phyloP scores from a whole-genome alignment of 2,329 filamentous ascomycete species.

The Hymenoscyphus albidus region DNA sequence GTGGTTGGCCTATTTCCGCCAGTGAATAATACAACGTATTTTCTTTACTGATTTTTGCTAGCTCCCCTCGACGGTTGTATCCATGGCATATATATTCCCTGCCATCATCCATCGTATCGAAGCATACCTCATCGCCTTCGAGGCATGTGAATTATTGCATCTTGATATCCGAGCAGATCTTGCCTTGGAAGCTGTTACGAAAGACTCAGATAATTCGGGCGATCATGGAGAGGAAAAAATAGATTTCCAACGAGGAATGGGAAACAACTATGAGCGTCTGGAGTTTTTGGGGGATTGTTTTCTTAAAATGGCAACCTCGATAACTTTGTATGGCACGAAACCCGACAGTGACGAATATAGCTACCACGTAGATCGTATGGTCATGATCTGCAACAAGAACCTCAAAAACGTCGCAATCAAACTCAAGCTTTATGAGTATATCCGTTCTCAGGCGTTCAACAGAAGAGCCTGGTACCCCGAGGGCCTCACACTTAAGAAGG shows the following conservation, averaged over 20 bases:
- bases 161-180: slow-evolving; percentile 63
- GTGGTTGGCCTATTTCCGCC: slow-evolving; percentile 34
- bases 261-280: slow-evolving; percentile 88
- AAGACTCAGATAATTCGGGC: slow-evolving; percentile 81
- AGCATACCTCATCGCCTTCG: slow-evolving; percentile 72
- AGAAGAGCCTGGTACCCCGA: slow-evolving; percentile 81
- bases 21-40: neutral
- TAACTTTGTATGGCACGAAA: slow-evolving; percentile 74
- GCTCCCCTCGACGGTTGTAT: slow-evolving; percentile 66
- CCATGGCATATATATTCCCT: slow-evolving; percentile 72
- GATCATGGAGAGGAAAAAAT: slow-evolving; percentile 65
- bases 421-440: slow-evolving; percentile 65
- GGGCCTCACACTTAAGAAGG: slow-evolving; percentile 66
- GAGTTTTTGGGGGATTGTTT: slow-evolving; percentile 94
- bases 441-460: slow-evolving; percentile 80
- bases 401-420: slow-evolving; percentile 73
- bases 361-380: slow-evolving; percentile 87
- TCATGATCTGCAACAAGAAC: slow-evolving; percentile 86
- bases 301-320: slow-evolving; percentile 91
- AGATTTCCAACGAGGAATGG: slow-evolving; percentile 81
- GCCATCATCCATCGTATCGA: slow-evolving; percentile 83
- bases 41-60: slow-evolving; percentile 34
- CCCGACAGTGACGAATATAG: slow-evolving; percentile 79
- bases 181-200: slow-evolving; percentile 86
- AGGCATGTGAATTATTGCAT: slow-evolving; percentile 64